Evolutionary conservation across 768 basidiomycete genomes (phyloP), one percentile per base, ranked within the genome.

Genomic region (Hygrocybe punicea): DNA sequence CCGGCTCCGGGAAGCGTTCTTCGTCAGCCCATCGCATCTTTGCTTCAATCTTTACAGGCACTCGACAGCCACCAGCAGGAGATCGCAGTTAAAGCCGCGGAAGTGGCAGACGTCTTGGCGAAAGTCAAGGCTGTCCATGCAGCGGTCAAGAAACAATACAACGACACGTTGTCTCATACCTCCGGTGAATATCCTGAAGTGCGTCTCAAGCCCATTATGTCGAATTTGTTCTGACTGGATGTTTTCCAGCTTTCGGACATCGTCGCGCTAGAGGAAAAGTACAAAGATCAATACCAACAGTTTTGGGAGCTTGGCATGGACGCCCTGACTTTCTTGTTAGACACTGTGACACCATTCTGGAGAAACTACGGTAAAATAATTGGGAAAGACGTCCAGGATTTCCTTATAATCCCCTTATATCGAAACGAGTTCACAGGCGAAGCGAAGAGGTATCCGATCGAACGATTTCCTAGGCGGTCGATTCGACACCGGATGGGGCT

Each of bases 351-450:
- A 1, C 89, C 89, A 0, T 82, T 91, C 65, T 91, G 89, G 89
- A 77, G 89, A 59, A 87, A 80, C 34, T 89, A 91, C 58, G 89
- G 89, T 52, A 89, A 87, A 64, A 81, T 82, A n/a, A 89, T 91
- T 51, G 86, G 87, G 33, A 82, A 88, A 65, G 89, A 91, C 63
- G 78, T 89, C 44, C 84, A 85, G 47, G 87, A 89, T 59, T 91
- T 91, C 65, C 81, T 91, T 57, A 87, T 91, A 62, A 84, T 91
- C 57, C 89, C 89, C 6, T 79, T 88, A 63, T 91, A 91, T 60
- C 82, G 89, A 34, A 89, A 91, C 67, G 89, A 91, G 65, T 91
- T 90, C 66, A 90, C 89, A 0, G 89, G 89, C 33, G 86, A 89
- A 72, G 50, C 82, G 36, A 85, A 86, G 62, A 78, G 83, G 62